Evolutionary conservation across 2,329 filamentous ascomycete species (phyloP), one percentile per base, ranked within the genome.

Genomic region (Pseudogymnoascus sp.): DNA sequence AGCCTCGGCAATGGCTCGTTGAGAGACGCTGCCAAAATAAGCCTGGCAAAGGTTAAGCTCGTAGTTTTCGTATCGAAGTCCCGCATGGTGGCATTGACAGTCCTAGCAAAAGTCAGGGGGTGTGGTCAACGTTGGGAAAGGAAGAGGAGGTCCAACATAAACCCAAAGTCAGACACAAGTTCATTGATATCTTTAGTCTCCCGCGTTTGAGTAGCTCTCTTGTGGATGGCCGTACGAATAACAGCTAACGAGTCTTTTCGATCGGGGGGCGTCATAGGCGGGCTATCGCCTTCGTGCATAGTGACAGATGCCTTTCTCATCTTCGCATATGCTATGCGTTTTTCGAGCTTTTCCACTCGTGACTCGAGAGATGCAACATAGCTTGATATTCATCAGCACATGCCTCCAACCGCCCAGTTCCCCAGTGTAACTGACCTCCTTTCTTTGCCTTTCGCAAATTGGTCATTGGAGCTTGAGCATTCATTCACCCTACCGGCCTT

Each of bases 311-410:
- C 87, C 68, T 90, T 91, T 67, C 89, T 86, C 19, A 86, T 84
- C 69, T 84, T 82, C 61, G 87, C 87, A 76, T 86, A 89, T 35
- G 83, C 81, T 56, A 97, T 82, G 64, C 87, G 87, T 72, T 86
- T 88, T 75, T 96, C 90, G 7, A 97, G 83, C 75, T 90, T 91
- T 74, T 97, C 93, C 68, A 96, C 88, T 64, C 90, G 88, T 15
- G 93, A 86, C 75, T 97, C 93, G n/a, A 99, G 82, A 0, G 93
- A 96, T 7, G 93, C 91, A 50, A 97, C 93, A 80, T 97, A 99
- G 76, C 87, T 89, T 63, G 13, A 33, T 17, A 33, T 31, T 7
- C 4, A 66, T 73, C 56, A 71, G 70, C 38, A 56, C 59, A 9
- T 23, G 26, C n/a, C 9, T 26, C 33, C 21, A 19, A 23, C 21